These are phyloP conservation scores for Oxalis stricta DNA, from an alignment of 441 rosid species.

Conservation along the genomic window DNA sequence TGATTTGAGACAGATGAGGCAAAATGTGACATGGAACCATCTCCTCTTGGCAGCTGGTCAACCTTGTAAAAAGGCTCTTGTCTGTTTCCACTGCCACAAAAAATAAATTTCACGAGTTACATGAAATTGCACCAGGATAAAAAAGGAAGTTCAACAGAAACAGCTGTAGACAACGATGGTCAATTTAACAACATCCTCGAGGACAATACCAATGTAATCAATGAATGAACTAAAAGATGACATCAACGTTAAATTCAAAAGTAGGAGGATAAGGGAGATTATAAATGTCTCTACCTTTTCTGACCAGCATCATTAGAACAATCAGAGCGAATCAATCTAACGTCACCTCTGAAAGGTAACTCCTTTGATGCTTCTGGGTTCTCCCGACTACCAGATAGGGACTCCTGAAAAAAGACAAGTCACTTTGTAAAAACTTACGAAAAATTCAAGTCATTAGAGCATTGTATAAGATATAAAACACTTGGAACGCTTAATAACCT, in stretches of 20 bases:
- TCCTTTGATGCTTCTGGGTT: slow-evolving; percentile 17
- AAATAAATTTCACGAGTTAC: neutral
- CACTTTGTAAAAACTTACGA: too few relatives aligned
- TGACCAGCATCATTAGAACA: slow-evolving; percentile 11
- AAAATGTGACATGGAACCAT: slow-evolving; percentile 11
- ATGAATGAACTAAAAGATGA: neutral
- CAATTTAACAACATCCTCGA: neutral
- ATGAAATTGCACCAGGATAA: neutral
- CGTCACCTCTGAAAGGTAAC: slow-evolving; percentile 10
- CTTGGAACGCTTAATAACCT: slow-evolving; percentile 20
- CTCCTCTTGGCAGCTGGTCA: slow-evolving; percentile 19
- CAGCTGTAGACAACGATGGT: neutral
- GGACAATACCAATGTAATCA: neutral
- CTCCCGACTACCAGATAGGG: slow-evolving; percentile 7
- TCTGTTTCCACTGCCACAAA: slow-evolving; percentile 17
- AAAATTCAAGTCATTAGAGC: too few relatives aligned
- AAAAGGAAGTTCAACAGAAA: neutral
- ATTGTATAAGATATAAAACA: too few relatives aligned
- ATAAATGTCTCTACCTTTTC: slow-evolving; percentile 10
- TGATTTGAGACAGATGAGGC: slow-evolving; percentile 10
- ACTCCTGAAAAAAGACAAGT: slow-evolving; percentile 12
- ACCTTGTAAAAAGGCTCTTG: slow-evolving; percentile 24
- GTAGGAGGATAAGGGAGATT: neutral
- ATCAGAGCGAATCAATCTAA: slow-evolving; percentile 11
- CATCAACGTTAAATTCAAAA: neutral